Evolutionary conservation across 2,329 filamentous ascomycete genomes (phyloP).

Genomic region (Hyphodiscus sp.): DNA sequence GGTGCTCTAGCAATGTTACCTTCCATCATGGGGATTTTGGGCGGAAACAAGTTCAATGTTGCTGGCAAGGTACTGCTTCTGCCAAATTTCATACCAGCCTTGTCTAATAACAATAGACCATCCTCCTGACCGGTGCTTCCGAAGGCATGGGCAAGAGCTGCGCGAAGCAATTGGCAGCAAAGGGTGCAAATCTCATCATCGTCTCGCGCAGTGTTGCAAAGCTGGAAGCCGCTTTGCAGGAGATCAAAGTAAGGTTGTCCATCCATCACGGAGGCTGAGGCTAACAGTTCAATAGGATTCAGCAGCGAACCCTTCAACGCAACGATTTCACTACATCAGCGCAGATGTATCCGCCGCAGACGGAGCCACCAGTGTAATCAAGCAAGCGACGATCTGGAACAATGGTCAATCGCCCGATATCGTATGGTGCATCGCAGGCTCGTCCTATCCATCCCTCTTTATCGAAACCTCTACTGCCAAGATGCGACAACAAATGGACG

Average conservation of each 20-base stretch:
- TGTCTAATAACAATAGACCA: slow-evolving; percentile 50
- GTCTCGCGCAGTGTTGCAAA: slow-evolving; percentile 72
- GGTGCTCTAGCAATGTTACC: slow-evolving; percentile 8
- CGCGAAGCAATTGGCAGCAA: slow-evolving; percentile 66
- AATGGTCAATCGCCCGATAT: slow-evolving; percentile 66
- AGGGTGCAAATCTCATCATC: slow-evolving; percentile 82
- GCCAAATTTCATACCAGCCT: slow-evolving; percentile 2
- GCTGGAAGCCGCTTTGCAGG: slow-evolving; percentile 62
- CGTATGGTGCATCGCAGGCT: slow-evolving; percentile 85
- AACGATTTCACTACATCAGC: slow-evolving; percentile 77
- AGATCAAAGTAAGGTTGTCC: slow-evolving; percentile 49
- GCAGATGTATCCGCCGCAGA: slow-evolving; percentile 70
- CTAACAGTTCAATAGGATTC: slow-evolving; percentile 44
- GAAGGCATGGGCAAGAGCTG: slow-evolving; percentile 83
- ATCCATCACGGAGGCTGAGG: slow-evolving; percentile 6
- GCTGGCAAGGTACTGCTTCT: slow-evolving; percentile 64
- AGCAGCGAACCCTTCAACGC: slow-evolving; percentile 57
- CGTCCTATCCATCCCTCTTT: slow-evolving; percentile 68
- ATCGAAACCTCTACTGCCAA: slow-evolving; percentile 62
- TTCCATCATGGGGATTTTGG: slow-evolving; percentile 59
- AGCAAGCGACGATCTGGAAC: slow-evolving; percentile 75
- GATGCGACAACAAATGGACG: slow-evolving; percentile 76
- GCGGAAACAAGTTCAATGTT: slow-evolving; percentile 74
- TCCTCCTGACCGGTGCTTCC: slow-evolving; percentile 84
- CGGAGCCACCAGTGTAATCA: slow-evolving; percentile 64